phyloP scores from a whole-genome alignment of 495 filamentous ascomycete species.

The Penicillium canescens region DNA sequence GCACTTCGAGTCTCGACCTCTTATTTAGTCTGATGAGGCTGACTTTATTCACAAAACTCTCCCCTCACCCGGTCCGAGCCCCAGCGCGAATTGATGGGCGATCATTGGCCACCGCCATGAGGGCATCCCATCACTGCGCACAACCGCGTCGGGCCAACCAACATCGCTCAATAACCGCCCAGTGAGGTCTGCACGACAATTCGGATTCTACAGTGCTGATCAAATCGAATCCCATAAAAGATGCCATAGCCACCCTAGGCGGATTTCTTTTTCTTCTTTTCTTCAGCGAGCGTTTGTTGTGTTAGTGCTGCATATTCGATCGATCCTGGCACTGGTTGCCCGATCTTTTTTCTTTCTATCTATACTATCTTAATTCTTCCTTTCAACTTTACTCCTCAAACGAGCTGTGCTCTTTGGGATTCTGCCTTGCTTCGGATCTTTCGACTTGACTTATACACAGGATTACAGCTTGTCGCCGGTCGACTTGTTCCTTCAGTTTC shows the following conservation, averaged over 20 bases:
- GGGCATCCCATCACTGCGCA: slow-evolving; percentile 18
- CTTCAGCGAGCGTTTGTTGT: slow-evolving; percentile 76
- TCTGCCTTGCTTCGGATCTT: slow-evolving; percentile 32
- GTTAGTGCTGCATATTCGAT: slow-evolving; percentile 59
- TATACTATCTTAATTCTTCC: slow-evolving; percentile 32
- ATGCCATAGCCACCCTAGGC: slow-evolving; percentile 39
- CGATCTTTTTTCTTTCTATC: slow-evolving; percentile 41
- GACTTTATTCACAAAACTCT: slow-evolving; percentile 2
- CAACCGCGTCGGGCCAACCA: slow-evolving; percentile 18
- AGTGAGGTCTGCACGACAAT: neutral
- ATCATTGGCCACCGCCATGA: slow-evolving; percentile 9
- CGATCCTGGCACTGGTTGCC: slow-evolving; percentile 53
- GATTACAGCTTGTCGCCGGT: slow-evolving; percentile 49
- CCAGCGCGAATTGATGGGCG: slow-evolving; percentile 12
- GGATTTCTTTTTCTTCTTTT: slow-evolving; percentile 51
- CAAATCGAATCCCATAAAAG: slow-evolving; percentile 30
- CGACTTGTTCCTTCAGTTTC: slow-evolving; percentile 38
- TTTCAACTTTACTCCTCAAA: slow-evolving; percentile 15
- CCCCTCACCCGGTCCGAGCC: slow-evolving; percentile 1
- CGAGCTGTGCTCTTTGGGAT: slow-evolving; percentile 52
- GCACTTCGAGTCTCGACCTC: neutral
- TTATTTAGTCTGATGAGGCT: neutral
- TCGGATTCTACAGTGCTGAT: slow-evolving; percentile 14
- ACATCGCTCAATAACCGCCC: slow-evolving; percentile 23
- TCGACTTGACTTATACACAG: slow-evolving; percentile 24